Base-by-base conservation (phyloP, 2,329 filamentous ascomycete species). In the Exophiala sideris region DNA sequence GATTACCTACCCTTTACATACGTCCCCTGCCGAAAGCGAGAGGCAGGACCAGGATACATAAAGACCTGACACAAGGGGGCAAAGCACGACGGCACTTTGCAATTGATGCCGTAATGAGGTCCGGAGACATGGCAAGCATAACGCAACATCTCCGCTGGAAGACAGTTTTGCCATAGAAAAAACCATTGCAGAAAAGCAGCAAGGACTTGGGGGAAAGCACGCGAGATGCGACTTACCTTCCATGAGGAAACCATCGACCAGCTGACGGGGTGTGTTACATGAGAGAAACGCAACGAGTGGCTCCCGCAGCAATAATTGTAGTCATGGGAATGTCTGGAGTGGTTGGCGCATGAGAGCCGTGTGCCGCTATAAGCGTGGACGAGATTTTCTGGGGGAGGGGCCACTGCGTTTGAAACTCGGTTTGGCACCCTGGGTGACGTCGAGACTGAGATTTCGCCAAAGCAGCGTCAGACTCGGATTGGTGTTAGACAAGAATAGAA, bases 261-360 rank as follows among this genome's bases (percentile, higher is more conserved):
- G 41, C 3, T 29, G n/a, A 42, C 21, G 21, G 14, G 14, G 40
- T 44, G 39, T 32, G 11, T 59, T 59, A 59, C 53, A 50, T 40
- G 50, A 59, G 53, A 59, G 57, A 59, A 59, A 59, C 56, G 29
- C 36, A 42, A 20, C 42, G 57, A 59, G 49, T 59, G 57, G 57
- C 24, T 36, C 12, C 10, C 18, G 5, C 35, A 45, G 34, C 29
- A 38, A 47, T 45, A 45, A 24, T 48, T 59, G 56, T 56, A 56
- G 56, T 58, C 56, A 58, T 44, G 41, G 21, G 10, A 44, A 44
- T 44, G 41, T 11, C 20, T 44, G 12, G 21, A 44, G 21, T 29
- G 5, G 18, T 11, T n/a, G 29, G n/a, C 41, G 10, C 18, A 7
- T n/a, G 8, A 44, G 21, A 20, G 29, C n/a, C 39, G 39, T 8